Conservation (phyloP, 495 filamentous ascomycete species). For the Aspergillus nanangensis region DNA sequence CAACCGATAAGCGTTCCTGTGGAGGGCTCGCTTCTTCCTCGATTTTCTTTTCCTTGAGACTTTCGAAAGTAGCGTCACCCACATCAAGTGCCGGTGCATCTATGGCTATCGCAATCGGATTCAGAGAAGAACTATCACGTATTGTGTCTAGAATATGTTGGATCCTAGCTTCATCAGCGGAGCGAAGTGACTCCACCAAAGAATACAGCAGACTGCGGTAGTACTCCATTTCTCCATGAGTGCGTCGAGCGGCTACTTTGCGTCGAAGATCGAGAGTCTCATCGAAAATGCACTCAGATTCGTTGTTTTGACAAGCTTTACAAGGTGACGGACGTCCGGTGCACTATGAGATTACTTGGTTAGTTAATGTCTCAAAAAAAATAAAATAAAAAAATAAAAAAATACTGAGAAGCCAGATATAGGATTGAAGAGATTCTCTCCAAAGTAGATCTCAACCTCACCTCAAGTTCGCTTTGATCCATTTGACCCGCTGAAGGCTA, state of each 20-base stretch:
- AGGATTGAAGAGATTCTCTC: too few relatives aligned
- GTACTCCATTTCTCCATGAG: slow-evolving; percentile 30
- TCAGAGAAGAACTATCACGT: slow-evolving; percentile 17
- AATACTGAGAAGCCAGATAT: too few relatives aligned
- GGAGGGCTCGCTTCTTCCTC: slow-evolving; percentile 10
- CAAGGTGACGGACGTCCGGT: slow-evolving; percentile 34
- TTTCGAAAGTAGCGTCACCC: slow-evolving; percentile 15
- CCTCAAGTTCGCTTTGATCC: too few relatives aligned
- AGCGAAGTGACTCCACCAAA: slow-evolving; percentile 25
- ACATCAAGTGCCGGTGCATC: slow-evolving; percentile 14
- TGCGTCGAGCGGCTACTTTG: slow-evolving; percentile 36
- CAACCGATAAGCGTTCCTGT: slow-evolving; percentile 3
- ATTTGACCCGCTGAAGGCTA: too few relatives aligned
- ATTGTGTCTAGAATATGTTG: slow-evolving; percentile 23
- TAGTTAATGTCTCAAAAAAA: not conserved
- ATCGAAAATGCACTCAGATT: slow-evolving; percentile 36
- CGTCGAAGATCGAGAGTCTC: slow-evolving; percentile 35
- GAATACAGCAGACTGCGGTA: slow-evolving; percentile 27
- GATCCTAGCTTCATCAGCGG: slow-evolving; percentile 18
- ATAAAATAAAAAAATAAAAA: too few relatives aligned
- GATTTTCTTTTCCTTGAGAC: slow-evolving; percentile 6
- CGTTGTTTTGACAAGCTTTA: slow-evolving; percentile 29
- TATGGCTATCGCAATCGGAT: slow-evolving; percentile 21
- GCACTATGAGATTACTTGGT: slow-evolving; percentile 23
- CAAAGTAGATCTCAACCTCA: too few relatives aligned